Percentiles rank a stretch among this genome's conserved stretches.
These are phyloP conservation scores for Wickerhamiella cacticola DNA, from an alignment of 805 yeast species.

Conservation along the genomic window DNA sequence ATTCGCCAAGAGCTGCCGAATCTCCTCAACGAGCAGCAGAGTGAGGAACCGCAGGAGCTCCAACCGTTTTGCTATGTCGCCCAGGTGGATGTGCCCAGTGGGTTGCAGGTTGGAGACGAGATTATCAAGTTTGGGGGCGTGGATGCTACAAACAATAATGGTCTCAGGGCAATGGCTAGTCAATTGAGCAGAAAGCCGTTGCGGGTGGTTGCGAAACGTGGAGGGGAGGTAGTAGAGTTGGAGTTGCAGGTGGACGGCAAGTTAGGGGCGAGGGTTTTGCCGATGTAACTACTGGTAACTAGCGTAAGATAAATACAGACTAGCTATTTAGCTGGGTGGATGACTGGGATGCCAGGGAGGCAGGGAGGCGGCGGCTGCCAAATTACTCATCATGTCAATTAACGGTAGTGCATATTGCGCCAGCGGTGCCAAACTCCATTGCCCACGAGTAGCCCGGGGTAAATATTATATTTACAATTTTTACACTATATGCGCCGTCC, in stretches of 20 bases:
- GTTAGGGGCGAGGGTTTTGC: slow-evolving; percentile 10
- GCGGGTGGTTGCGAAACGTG: not conserved
- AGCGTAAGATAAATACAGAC: too few relatives aligned
- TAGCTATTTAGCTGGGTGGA: too few relatives aligned
- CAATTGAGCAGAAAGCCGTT: slow-evolving; percentile 4
- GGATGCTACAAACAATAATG: slow-evolving; percentile 44
- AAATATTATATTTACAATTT: too few relatives aligned
- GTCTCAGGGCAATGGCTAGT: slow-evolving; percentile 26
- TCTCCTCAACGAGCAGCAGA: slow-evolving; percentile 26
- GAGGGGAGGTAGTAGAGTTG: not conserved
- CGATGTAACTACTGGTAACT: too few relatives aligned
- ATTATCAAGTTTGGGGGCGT: slow-evolving; percentile 44
- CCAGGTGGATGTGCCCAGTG: slow-evolving; percentile 53
- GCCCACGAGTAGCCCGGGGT: too few relatives aligned
- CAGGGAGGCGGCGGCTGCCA: too few relatives aligned
- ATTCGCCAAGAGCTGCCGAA: slow-evolving; percentile 38
- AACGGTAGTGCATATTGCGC: too few relatives aligned
- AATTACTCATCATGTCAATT: too few relatives aligned
- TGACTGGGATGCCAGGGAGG: too few relatives aligned
- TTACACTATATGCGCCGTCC: too few relatives aligned
- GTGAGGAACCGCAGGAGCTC: not conserved
- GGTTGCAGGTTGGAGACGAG: slow-evolving; percentile 44
- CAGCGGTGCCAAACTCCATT: too few relatives aligned
- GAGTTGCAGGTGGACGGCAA: slow-evolving; percentile 5
- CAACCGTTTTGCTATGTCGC: slow-evolving; percentile 27